These are phyloP conservation scores for Magnaporthales sp. DNA, from an alignment of 2,329 filamentous ascomycete genomes.

Conservation along the genomic window DNA sequence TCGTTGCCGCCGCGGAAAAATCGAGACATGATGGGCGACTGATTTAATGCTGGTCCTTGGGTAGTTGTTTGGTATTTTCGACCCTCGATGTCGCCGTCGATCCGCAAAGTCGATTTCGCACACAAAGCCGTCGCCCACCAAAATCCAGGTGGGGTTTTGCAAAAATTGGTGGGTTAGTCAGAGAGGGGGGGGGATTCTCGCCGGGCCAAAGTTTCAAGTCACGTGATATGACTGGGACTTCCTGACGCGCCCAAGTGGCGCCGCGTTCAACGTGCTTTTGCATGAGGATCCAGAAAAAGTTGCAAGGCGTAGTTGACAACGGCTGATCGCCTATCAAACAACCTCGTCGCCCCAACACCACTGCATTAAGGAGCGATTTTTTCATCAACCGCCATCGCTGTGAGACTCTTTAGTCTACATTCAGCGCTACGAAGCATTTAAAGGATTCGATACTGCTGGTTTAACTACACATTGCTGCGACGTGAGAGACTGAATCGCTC, in stretches of 20 bases:
- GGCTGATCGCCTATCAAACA: neutral
- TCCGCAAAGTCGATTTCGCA: neutral
- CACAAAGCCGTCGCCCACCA: neutral
- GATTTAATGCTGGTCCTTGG: neutral
- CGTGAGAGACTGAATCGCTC: neutral
- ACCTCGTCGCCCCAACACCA: neutral
- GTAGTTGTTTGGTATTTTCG: neutral
- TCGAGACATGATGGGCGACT: slow-evolving; percentile 66
- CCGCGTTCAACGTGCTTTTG: neutral
- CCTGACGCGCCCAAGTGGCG: neutral
- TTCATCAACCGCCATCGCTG: slow-evolving; percentile 4
- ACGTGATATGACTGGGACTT: neutral
- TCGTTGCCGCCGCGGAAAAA: slow-evolving; percentile 91
- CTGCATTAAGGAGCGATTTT: neutral
- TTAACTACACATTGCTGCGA: neutral
- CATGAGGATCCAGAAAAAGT: slow-evolving; percentile 2
- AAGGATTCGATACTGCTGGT: neutral
- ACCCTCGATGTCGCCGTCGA: slow-evolving; percentile 2
- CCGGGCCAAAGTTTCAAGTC: neutral
- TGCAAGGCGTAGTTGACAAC: neutral
- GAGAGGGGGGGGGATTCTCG: neutral
- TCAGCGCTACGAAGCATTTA: neutral
- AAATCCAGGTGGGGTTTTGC: slow-evolving; percentile 2
- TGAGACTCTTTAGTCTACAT: neutral
- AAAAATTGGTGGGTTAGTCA: slow-evolving; percentile 3